Conservation (phyloP, 495 filamentous ascomycete genomes). For the Astrothelium subdiscretum region DNA sequence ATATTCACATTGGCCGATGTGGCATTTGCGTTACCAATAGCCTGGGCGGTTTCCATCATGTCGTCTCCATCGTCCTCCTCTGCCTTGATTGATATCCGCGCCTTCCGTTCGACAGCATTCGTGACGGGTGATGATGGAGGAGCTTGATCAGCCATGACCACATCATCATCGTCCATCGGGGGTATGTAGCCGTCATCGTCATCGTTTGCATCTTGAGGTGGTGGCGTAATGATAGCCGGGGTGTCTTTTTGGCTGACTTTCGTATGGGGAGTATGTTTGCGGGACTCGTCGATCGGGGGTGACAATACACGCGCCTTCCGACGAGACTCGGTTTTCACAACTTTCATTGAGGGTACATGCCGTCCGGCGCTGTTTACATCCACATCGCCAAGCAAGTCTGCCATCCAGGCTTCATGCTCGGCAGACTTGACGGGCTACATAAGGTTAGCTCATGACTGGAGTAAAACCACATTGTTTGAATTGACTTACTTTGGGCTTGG, state of each 20-base stretch:
- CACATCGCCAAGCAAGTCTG: slow-evolving; percentile 74
- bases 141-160: slow-evolving; percentile 71
- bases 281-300: slow-evolving; percentile 45
- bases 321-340: slow-evolving; percentile 59
- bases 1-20: slow-evolving; percentile 68
- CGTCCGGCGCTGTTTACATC: slow-evolving; percentile 65
- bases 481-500: slow-evolving; percentile 49
- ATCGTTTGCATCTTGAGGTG: slow-evolving; percentile 34
- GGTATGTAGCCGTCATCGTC: slow-evolving; percentile 47
- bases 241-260: slow-evolving; percentile 31
- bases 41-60: slow-evolving; percentile 73
- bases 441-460: slow-evolving; percentile 7
- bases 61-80: slow-evolving; percentile 61
- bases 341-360: slow-evolving; percentile 42
- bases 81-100: slow-evolving; percentile 34
- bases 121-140: slow-evolving; percentile 74
- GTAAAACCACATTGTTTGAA: neutral
- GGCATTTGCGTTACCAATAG: slow-evolving; percentile 50
- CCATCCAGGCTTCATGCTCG: slow-evolving; percentile 79
- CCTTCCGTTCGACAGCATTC: slow-evolving; percentile 68
- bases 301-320: slow-evolving; percentile 72
- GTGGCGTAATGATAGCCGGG: slow-evolving; percentile 27
- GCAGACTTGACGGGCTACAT: slow-evolving; percentile 47
- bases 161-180: slow-evolving; percentile 47
- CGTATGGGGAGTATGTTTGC: slow-evolving; percentile 35